Evolutionary conservation across 202 grass and related monocot species (phyloP), one percentile per base, ranked within the genome.

Genomic region (Digitaria exilis): DNA sequence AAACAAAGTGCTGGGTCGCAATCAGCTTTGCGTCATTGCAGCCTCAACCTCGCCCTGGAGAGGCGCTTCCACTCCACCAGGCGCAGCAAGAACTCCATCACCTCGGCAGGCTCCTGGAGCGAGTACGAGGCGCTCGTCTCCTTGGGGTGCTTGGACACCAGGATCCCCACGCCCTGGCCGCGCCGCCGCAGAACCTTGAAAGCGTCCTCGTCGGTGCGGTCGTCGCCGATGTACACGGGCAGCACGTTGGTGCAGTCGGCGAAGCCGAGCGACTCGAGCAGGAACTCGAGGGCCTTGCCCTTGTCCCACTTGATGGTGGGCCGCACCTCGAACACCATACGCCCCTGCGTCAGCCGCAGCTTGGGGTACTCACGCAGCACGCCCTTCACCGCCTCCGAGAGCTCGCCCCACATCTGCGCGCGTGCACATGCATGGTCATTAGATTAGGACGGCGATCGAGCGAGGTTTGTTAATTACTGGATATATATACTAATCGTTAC

Each of bases 301-400:
- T 99, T 99, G 86, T 99, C 96, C 96, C 96, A 99, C 82, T 96
- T 96, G 81, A 99, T 99, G 64, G 78, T 87, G 5, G 96, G 96
- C 14, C 96, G 88, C 80, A 99, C 92, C 89, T 99, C 96, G 25
- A 96, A 44, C 80, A 99, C 96, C 93, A 86, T 99, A 73, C 96
- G 85, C 25, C 96, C 96, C 69, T 91, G 85, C 63, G 89, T 90
- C 50, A 99, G 60, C 88, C 85, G 74, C 49, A 99, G 81, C 85
- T 63, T 82, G 22, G 96, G 96, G 89, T 90, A 99, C 59, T 82
- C 89, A 0, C 80, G 75, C 39, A 99, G 52, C 39, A 99, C 91
- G 18, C 60, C 57, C 77, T 84, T 87, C 73, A 99, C 96, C 49
- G 84, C 72, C 51, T 90, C 96, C 13, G 72, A 81, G 59, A 99